phyloP scores from a whole-genome alignment of 192 early-diverging fungal genomes.

The Paraglomus occultum region DNA sequence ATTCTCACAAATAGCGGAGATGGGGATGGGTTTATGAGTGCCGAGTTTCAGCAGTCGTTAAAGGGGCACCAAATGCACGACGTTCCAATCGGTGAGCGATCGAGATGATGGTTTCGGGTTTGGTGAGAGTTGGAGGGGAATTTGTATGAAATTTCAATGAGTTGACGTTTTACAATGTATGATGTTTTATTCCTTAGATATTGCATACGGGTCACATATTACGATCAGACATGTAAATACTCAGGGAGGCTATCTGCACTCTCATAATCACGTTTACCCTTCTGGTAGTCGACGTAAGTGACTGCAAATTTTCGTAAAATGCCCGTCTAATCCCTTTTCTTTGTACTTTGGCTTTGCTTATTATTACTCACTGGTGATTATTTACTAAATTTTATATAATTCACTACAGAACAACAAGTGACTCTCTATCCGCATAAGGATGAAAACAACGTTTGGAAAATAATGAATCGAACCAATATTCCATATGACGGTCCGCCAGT shows the following conservation, averaged over 20 bases:
- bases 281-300: slow-evolving; percentile 72
- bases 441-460: slow-evolving; percentile 82
- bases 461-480: slow-evolving; percentile 41
- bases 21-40: slow-evolving; percentile 90
- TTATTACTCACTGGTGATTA: background rate
- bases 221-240: slow-evolving; percentile 67
- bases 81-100: slow-evolving; percentile 53
- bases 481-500: slow-evolving; percentile 41
- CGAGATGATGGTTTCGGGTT: slow-evolving; percentile 40
- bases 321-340: background rate
- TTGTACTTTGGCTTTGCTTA: background rate
- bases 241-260: slow-evolving; percentile 76
- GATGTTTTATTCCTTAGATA: slow-evolving; percentile 41
- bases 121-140: background rate
- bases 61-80: slow-evolving; percentile 59
- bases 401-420: slow-evolving; percentile 42
- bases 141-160: background rate
- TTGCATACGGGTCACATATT: slow-evolving; percentile 62
- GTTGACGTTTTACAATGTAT: background rate
- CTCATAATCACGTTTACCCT: slow-evolving; percentile 63
- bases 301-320: background rate
- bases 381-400: background rate
- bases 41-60: slow-evolving; percentile 83
- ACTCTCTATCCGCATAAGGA: slow-evolving; percentile 63
- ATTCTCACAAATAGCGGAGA: slow-evolving; percentile 76